These are phyloP conservation scores for Cladosporium halotolerans DNA, from an alignment of 2,329 filamentous ascomycete genomes.

Conservation along the genomic window DNA sequence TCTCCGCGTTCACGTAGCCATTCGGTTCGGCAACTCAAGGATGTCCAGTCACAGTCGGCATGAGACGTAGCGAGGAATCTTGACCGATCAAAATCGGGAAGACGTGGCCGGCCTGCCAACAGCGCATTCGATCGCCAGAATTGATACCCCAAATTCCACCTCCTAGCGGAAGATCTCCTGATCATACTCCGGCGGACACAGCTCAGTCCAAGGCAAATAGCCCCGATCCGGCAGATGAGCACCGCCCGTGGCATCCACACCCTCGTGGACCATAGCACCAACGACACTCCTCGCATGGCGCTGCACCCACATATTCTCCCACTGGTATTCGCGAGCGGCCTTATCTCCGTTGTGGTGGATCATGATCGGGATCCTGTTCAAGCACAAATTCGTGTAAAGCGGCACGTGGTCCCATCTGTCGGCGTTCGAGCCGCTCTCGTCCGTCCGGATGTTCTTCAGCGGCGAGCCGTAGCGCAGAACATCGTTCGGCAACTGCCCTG, in stretches of 20 bases:
- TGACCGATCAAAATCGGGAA: no score
- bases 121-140: neutral
- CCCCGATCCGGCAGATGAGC: slow-evolving; percentile 1
- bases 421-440: neutral
- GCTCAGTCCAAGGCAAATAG: slow-evolving; percentile 14
- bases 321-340: slow-evolving; percentile 13
- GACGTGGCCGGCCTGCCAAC: no score
- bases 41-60: no score
- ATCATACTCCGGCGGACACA: slow-evolving; percentile 18
- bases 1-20: no score
- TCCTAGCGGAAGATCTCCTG: slow-evolving; percentile 15
- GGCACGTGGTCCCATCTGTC: slow-evolving; percentile 16
- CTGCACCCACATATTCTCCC: slow-evolving; percentile 17
- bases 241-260: slow-evolving; percentile 1
- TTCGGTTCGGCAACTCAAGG: no score
- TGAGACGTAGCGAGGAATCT: no score
- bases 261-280: slow-evolving; percentile 3
- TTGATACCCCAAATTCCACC: neutral
- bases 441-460: slow-evolving; percentile 4
- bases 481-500: slow-evolving; percentile 12
- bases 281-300: slow-evolving; percentile 14
- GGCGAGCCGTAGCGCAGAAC: slow-evolving; percentile 8
- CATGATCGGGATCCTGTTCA: slow-evolving; percentile 24
- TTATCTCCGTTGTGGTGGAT: slow-evolving; percentile 23
- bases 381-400: slow-evolving; percentile 21